Conservation (phyloP, 306 rosid species). For the Coriaria nepalensis region DNA sequence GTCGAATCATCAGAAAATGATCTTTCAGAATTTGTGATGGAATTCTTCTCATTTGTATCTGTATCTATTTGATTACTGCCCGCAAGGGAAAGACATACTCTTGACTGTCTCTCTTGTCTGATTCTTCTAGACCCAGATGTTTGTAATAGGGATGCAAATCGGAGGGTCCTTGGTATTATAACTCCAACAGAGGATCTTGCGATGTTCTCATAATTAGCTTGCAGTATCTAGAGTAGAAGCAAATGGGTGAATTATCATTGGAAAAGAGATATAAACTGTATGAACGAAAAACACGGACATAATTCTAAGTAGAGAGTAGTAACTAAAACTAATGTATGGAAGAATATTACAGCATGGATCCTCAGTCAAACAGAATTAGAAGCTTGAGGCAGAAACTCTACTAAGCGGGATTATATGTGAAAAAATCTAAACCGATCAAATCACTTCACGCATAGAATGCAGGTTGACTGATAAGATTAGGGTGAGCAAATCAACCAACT, state of each 20-base stretch:
- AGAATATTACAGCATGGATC: no score
- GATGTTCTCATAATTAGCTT: slow-evolving; percentile 38
- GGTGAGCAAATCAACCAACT: background rate
- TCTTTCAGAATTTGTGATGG: slow-evolving; percentile 20
- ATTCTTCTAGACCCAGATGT: slow-evolving; percentile 26
- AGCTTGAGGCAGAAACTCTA: no score
- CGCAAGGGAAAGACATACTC: slow-evolving; percentile 39
- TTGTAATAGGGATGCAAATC: slow-evolving; percentile 22
- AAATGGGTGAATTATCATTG: slow-evolving; percentile 11
- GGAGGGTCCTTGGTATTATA: slow-evolving; percentile 31
- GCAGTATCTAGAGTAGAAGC: slow-evolving; percentile 38
- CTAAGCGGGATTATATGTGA: no score
- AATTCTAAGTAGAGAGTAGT: background rate
- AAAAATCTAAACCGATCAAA: no score
- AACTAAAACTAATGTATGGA: no score
- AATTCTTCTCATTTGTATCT: slow-evolving; percentile 29
- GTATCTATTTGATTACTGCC: slow-evolving; percentile 54
- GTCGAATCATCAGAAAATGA: slow-evolving; percentile 18
- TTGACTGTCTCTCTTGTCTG: slow-evolving; percentile 25
- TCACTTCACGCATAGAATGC: no score
- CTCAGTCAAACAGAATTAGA: no score
- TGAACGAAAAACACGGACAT: slow-evolving; percentile 12
- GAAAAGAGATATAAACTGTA: slow-evolving; percentile 1
- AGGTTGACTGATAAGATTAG: no score
- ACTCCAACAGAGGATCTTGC: slow-evolving; percentile 38